These are phyloP conservation scores for Phlegmacium glaucopus DNA, from an alignment of 768 basidiomycete genomes.

Conservation along the genomic window DNA sequence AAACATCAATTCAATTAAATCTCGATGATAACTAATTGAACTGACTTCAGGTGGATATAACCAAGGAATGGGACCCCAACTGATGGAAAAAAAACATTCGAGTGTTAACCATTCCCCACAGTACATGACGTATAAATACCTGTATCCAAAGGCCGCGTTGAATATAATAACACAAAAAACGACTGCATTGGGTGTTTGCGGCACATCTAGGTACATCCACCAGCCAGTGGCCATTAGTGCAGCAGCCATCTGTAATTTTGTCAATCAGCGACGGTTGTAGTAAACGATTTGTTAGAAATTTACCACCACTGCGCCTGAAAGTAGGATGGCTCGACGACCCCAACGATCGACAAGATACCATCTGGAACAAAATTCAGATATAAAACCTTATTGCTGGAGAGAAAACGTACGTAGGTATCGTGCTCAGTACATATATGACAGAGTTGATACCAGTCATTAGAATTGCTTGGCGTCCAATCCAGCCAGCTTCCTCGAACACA, in stretches of 20 bases:
- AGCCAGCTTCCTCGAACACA: constrained; percentile 96
- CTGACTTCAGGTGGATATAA: constrained; percentile 80
- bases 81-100: constrained; percentile 15
- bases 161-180: constrained; percentile 87
- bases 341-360: constrained; percentile 95
- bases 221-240: constrained; percentile 80
- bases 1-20: constrained; percentile 6
- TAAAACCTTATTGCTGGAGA: background rate
- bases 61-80: constrained; percentile 91
- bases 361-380: constrained; percentile 34
- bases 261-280: background rate
- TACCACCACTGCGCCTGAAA: constrained; percentile 81
- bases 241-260: constrained; percentile 66
- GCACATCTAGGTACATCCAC: constrained; percentile 91
- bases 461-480: constrained; percentile 90
- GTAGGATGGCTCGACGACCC: constrained; percentile 83
- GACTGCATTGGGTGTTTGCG: constrained; percentile 82
- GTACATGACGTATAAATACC: constrained; percentile 30
- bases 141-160: constrained; percentile 93
- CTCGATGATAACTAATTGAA: background rate
- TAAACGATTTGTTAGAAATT: constrained; percentile 17
- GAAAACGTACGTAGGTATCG: constrained; percentile 75
- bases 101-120: background rate
- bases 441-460: constrained; percentile 96
- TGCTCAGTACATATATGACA: constrained; percentile 74